These are phyloP conservation scores for Penicillium sp. DNA, from an alignment of 2,329 filamentous ascomycete genomes.

Conservation along the genomic window DNA sequence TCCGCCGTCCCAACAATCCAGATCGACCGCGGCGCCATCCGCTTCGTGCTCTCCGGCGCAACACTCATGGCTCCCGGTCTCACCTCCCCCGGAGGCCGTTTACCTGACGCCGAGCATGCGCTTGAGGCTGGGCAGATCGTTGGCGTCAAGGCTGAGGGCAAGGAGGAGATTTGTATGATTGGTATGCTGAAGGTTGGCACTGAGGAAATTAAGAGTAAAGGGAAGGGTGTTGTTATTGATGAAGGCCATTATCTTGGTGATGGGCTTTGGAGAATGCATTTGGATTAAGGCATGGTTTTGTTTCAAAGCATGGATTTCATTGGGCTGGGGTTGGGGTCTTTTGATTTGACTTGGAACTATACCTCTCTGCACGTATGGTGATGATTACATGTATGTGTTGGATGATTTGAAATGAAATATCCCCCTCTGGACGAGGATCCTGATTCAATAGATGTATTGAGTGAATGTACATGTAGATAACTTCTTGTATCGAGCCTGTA, in stretches of 20 bases:
- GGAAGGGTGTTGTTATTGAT: conserved; percentile 92
- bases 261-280: conserved; percentile 77
- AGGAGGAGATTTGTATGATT: conserved; percentile 85
- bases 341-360: not conserved
- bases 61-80: conserved; percentile 95
- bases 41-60: conserved; percentile 90
- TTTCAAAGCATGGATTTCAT: not conserved
- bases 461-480: not conserved
- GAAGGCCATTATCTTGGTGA: conserved; percentile 92
- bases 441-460: not conserved
- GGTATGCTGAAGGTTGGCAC: conserved; percentile 81
- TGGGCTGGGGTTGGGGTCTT: not conserved
- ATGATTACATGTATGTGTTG: conserved; percentile 3
- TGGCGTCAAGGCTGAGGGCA: conserved; percentile 87
- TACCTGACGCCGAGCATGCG: conserved; percentile 66
- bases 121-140: conserved; percentile 79
- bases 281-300: conserved; percentile 44
- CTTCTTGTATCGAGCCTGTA: not conserved
- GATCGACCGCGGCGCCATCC: conserved; percentile 93
- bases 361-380: conserved; percentile 1
- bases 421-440: not conserved
- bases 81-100: conserved; percentile 74
- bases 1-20: conserved; percentile 77
- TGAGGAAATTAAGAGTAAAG: conserved; percentile 87
- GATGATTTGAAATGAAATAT: conserved; percentile 9